Evolutionary conservation across 2,329 filamentous ascomycete species (phyloP), one percentile per base, ranked within the genome.

Genomic region (Phoma herbarum): DNA sequence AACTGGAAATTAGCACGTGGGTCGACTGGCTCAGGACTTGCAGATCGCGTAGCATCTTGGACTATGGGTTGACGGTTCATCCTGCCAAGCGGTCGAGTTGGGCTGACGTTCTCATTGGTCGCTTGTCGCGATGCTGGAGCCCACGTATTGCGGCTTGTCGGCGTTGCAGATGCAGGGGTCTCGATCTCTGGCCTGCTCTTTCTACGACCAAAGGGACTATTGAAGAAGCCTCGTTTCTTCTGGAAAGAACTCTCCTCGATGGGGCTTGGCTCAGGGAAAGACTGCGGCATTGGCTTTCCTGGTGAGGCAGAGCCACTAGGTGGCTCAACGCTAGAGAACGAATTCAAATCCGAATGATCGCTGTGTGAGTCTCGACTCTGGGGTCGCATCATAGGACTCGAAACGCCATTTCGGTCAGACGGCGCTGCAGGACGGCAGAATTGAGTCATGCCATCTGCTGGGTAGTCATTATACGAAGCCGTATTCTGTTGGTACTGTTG

Each of bases 391-490:
- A 86, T 88, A 23, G 88, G 86, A 61, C 87, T 89, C 43, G 85
- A 87, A 22, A 85, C 84, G 5, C 89, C 89, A 78, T 84, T 93
- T 77, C 79, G 86, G 79, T 89, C 88, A n/a, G 87, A 89, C 48
- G 84, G 84, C 37, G 89, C 85, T 4, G 88, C 90, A 37, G 91
- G 88, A 59, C 93, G 88, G 78, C 94, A 98, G 62, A 97, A 90
- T 86, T 98, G 96, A 0, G 94, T 97, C 93, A 98, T 98, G 4
- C 93, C 94, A 74, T 98, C 94, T 76, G 90, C 87, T 0, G 94
- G 93, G 74, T 97, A 97, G 10, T 95, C 92, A 68, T 98, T 96
- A 70, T 97, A 93, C 14, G 94, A 93, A 2, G 96, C 86, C 63
- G 93, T 88, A 55, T 80, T 81, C 37, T 78, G 76, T 54, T 75